phyloP scores from a whole-genome alignment of 2,329 filamentous ascomycete species.

The Epichloe hybrida region DNA sequence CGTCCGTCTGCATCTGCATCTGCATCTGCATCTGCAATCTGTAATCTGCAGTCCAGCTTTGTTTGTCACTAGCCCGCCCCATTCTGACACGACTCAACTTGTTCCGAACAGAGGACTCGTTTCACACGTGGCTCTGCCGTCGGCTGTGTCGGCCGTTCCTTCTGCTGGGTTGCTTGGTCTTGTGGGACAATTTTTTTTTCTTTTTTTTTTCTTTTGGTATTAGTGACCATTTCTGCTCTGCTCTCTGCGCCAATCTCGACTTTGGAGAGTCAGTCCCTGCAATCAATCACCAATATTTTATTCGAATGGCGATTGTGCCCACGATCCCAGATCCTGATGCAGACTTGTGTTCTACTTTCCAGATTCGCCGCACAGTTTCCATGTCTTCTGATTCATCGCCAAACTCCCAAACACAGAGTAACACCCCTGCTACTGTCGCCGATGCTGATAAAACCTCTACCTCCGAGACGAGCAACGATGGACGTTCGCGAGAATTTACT shows the following conservation, averaged over 20 bases:
- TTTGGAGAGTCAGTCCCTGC: too few species aligned
- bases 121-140: not conserved
- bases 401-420: slow-evolving; percentile 2
- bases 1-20: too few species aligned
- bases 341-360: not conserved
- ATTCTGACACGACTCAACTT: not conserved
- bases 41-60: too few species aligned
- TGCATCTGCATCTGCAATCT: too few species aligned
- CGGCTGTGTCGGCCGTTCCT: not conserved
- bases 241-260: not conserved
- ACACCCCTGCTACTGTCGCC: not conserved
- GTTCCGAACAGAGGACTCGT: not conserved
- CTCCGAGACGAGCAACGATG: slow-evolving; percentile 6
- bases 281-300: not conserved
- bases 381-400: slow-evolving; percentile 5
- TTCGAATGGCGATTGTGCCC: not conserved
- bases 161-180: not conserved
- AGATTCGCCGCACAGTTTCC: not conserved
- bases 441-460: slow-evolving; percentile 1
- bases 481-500: slow-evolving; percentile 17
- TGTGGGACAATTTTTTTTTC: not conserved
- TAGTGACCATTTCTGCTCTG: not conserved
- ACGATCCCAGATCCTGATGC: slow-evolving; percentile 1
- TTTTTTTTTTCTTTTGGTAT: too few species aligned
- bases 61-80: not conserved